phyloP scores from a whole-genome alignment of 257 asterid genomes.

The Coffea canephora region DNA sequence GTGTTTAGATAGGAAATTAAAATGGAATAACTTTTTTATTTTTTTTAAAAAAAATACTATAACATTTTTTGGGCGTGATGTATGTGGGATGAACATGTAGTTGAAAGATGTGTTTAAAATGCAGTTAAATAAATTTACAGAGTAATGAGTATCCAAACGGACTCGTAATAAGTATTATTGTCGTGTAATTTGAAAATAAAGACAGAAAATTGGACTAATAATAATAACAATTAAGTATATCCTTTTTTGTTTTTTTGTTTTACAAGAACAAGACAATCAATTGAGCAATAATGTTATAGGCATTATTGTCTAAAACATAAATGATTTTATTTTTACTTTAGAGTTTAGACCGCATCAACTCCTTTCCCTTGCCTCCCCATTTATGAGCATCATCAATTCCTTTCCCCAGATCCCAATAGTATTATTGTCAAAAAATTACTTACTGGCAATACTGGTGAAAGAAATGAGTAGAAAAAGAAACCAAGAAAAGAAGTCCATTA shows the following conservation, averaged over 20 bases:
- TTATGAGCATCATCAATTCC: neutral
- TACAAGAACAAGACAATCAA: neutral
- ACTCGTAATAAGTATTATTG: neutral
- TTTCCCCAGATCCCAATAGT: neutral
- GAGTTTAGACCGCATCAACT: neutral
- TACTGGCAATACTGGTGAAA: neutral
- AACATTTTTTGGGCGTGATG: too few relatives aligned
- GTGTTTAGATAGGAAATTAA: too few relatives aligned
- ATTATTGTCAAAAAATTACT: neutral
- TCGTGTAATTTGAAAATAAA: neutral
- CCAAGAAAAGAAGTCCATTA: neutral
- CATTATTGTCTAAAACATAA: neutral
- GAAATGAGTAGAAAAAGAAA: neutral
- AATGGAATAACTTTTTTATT: too few relatives aligned
- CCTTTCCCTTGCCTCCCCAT: neutral
- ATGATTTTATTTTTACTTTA: neutral
- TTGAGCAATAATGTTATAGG: neutral
- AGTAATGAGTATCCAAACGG: too few relatives aligned
- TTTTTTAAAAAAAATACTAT: too few relatives aligned
- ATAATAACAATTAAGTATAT: neutral
- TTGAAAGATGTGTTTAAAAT: too few relatives aligned
- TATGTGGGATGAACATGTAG: too few relatives aligned
- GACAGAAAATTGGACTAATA: neutral
- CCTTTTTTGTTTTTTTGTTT: neutral
- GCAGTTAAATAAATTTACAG: too few relatives aligned